Percentiles rank a stretch among this genome's conserved stretches.
Conservation (phyloP, 2,329 filamentous ascomycete species). For the Verticillium isaacii region DNA sequence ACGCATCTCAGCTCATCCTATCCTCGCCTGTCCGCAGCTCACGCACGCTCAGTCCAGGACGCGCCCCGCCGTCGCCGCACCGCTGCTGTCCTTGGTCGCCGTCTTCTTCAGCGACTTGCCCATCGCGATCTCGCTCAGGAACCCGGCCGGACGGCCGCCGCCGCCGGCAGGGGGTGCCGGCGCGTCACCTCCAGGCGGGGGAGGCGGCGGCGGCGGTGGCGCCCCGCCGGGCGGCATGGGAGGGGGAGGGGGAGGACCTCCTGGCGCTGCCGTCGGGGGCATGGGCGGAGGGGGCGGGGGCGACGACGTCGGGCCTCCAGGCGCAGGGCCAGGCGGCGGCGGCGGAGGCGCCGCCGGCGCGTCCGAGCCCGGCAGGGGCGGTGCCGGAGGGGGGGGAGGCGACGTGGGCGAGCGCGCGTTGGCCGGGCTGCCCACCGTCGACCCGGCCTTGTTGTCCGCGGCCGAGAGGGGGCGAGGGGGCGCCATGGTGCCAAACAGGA, state of each 20-base stretch:
- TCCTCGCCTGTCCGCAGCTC: background rate
- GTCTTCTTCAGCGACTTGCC: conserved; percentile 82
- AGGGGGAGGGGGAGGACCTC: conserved; percentile 24
- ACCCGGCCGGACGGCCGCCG: conserved; percentile 50
- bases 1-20: too few relatives aligned
- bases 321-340: conserved; percentile 11
- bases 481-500: conserved; percentile 95
- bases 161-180: conserved; percentile 33
- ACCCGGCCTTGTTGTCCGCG: conserved; percentile 62
- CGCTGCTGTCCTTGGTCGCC: conserved; percentile 81
- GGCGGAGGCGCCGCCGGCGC: conserved; percentile 21
- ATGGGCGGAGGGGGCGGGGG: conserved; percentile 30
- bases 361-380: conserved; percentile 15
- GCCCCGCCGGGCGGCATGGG: conserved; percentile 22
- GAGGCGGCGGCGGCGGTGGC: conserved; percentile 40
- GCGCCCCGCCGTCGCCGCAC: conserved; percentile 66
- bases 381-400: conserved; percentile 24
- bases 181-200: conserved; percentile 30
- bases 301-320: conserved; percentile 7
- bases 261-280: conserved; percentile 22
- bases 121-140: conserved; percentile 78
- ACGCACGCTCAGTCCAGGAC: conserved; percentile 45
- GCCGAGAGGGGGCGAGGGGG: conserved; percentile 85
- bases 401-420: conserved; percentile 31
- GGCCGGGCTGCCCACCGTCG: conserved; percentile 30